Evolutionary conservation across 345 rosid genomes (phyloP).

Genomic region (Erucastrum elatum): DNA sequence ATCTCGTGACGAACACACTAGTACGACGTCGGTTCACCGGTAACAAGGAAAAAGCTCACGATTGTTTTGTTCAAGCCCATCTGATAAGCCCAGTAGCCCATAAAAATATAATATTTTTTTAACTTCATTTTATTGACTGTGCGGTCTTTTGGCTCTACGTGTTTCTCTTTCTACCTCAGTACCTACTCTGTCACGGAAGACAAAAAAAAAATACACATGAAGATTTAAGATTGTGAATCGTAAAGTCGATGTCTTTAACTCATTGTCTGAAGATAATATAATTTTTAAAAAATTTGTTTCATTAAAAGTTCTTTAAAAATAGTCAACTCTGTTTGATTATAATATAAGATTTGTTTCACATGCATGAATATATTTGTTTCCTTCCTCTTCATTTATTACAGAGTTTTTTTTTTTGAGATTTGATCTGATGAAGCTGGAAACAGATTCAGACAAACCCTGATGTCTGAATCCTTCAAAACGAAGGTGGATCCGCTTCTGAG

Average conservation of each 20-base stretch:
- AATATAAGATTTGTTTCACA: background rate
- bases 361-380: too few species aligned
- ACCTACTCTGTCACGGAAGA: background rate
- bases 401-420: slow-evolving; percentile 19
- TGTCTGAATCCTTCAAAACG: slow-evolving; percentile 42
- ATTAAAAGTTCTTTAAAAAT: background rate
- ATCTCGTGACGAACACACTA: background rate
- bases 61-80: background rate
- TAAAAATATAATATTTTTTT: too few species aligned
- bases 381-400: too few species aligned
- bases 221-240: background rate
- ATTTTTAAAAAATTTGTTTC: too few species aligned
- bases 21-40: background rate
- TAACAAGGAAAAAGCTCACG: background rate
- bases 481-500: slow-evolving; percentile 69
- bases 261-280: background rate
- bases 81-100: background rate
- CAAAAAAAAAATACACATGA: background rate
- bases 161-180: background rate
- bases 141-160: background rate
- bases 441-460: slow-evolving; percentile 28
- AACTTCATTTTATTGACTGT: background rate
- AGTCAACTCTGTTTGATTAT: background rate
- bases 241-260: background rate
- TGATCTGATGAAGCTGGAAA: slow-evolving; percentile 13